Base-by-base conservation (phyloP, 495 filamentous ascomycete genomes). In the Aspergillus indologenus region DNA sequence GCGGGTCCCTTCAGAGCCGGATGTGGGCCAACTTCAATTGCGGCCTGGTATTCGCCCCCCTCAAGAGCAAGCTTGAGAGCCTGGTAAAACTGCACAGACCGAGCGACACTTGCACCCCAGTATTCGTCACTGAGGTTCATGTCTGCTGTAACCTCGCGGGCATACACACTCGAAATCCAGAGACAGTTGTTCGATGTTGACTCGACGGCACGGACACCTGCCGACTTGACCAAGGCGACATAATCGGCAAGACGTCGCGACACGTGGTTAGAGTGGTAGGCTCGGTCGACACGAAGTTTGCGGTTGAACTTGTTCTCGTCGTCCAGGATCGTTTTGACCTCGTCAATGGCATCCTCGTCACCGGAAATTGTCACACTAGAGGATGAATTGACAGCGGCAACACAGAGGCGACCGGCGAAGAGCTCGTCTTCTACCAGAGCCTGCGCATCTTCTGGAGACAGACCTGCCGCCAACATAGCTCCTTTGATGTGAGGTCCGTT, bases 11-110 rank as follows among this genome's bases (percentile, higher is more conserved):
- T 76, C 1, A 85, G 67, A 19, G 73, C 69, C 2, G 76, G 66
- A 59, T 83, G 81, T 1, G 82, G 82, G 0, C 82, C 82, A 18
- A 84, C 54, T 55, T 85, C 82, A 31, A 84, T 61, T 26, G 53
- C 72, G 20, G 61, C 45, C 61, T 54, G 59, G 9, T 18, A 14
- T 15, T 47, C n/a, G 6, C 17, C 31, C 5, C n/a, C n/a, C n/a
- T n/a, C n/a, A n/a, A 59, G 24, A 1, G 57, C 45, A 8, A 4
- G 20, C 18, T 52, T 24, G 18, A 63, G 15, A 0, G 61, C 61
- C 5, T 56, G 22, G 12, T 57, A 47, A 26, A 65, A 65, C 0
- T n/a, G n/a, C n/a, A n/a, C 57, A 31, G 2, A 65, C 63, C 21
- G 63, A n/a, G 57, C 12, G 21, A n/a, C 8, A 52, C 23, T 65